Conservation (phyloP, 2,329 filamentous ascomycete genomes). For the Mollisiaceae sp. region DNA sequence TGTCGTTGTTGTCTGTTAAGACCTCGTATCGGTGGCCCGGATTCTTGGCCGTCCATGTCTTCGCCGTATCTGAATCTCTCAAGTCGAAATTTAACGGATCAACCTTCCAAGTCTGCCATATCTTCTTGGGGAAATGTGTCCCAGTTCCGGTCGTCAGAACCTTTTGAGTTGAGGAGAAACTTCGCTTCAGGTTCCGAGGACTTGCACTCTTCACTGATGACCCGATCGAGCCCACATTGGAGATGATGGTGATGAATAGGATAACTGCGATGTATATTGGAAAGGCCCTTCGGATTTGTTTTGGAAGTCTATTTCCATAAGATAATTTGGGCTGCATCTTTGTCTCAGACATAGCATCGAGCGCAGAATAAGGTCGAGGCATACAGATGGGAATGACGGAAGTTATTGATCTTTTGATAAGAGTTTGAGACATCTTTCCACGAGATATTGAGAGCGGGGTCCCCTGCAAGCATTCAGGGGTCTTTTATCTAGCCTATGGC, state of each 20-base stretch:
- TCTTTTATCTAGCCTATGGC: conserved; percentile 1
- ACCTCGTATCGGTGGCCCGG: conserved; percentile 58
- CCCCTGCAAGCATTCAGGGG: background rate
- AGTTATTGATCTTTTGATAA: background rate
- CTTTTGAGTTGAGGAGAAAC: conserved; percentile 15
- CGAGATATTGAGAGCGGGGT: background rate
- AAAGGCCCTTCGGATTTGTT: conserved; percentile 34
- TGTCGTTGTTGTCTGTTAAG: conserved; percentile 67
- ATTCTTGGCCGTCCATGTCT: conserved; percentile 70
- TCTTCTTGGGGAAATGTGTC: conserved; percentile 64
- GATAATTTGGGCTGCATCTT: conserved; percentile 2
- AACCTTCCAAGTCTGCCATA: conserved; percentile 81
- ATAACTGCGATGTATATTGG: conserved; percentile 37
- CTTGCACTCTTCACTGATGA: conserved; percentile 17
- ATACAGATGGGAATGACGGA: background rate
- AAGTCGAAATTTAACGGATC: conserved; percentile 70
- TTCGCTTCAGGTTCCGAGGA: conserved; percentile 12
- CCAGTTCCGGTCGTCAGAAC: conserved; percentile 11
- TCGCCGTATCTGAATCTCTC: conserved; percentile 62
- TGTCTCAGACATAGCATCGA: background rate
- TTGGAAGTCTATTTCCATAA: conserved; percentile 17
- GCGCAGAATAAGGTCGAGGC: background rate
- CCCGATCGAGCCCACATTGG: conserved; percentile 28
- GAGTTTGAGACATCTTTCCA: background rate
- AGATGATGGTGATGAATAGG: conserved; percentile 35